Percentiles rank a stretch among this genome's conserved stretches.
Conservation (phyloP, 495 filamentous ascomycete species). For the Coniosporium apollinis region DNA sequence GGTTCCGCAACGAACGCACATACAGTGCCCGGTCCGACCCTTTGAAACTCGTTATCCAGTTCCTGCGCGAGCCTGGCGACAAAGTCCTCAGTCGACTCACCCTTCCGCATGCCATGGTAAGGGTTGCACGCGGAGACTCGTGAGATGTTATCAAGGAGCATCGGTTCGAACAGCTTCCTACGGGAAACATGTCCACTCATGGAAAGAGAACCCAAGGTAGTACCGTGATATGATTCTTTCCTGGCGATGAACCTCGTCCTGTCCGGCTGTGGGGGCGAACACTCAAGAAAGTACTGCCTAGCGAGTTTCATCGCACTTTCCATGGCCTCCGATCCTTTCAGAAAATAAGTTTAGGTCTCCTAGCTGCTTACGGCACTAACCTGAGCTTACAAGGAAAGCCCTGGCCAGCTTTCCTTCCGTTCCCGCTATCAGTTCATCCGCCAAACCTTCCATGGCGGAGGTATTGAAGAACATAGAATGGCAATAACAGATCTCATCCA, state of each 20-base stretch:
- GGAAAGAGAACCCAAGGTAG: slow-evolving; percentile 48
- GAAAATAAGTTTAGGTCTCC: not conserved
- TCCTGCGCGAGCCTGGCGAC: slow-evolving; percentile 44
- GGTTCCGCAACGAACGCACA: slow-evolving; percentile 67
- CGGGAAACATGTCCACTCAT: slow-evolving; percentile 46
- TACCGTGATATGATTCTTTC: slow-evolving; percentile 59
- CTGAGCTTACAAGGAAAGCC: slow-evolving; percentile 41
- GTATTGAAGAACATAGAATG: slow-evolving; percentile 37
- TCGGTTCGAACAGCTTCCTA: slow-evolving; percentile 46
- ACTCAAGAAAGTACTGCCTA: slow-evolving; percentile 47
- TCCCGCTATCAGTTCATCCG: not conserved
- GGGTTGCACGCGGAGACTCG: slow-evolving; percentile 54
- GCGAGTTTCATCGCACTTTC: slow-evolving; percentile 53
- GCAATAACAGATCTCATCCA: slow-evolving; percentile 34
- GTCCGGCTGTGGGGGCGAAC: slow-evolving; percentile 29
- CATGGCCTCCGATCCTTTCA: slow-evolving; percentile 48
- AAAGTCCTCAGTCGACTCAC: slow-evolving; percentile 26
- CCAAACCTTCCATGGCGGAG: slow-evolving; percentile 19
- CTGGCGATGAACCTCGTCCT: slow-evolving; percentile 46
- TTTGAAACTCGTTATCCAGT: slow-evolving; percentile 57
- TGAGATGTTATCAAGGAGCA: slow-evolving; percentile 42
- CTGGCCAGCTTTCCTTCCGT: slow-evolving; percentile 18
- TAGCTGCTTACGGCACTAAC: too few relatives aligned
- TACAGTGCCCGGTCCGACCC: slow-evolving; percentile 52
- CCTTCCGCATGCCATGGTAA: slow-evolving; percentile 31